Conservation (phyloP, 768 basidiomycete genomes). For the Russula lepida region DNA sequence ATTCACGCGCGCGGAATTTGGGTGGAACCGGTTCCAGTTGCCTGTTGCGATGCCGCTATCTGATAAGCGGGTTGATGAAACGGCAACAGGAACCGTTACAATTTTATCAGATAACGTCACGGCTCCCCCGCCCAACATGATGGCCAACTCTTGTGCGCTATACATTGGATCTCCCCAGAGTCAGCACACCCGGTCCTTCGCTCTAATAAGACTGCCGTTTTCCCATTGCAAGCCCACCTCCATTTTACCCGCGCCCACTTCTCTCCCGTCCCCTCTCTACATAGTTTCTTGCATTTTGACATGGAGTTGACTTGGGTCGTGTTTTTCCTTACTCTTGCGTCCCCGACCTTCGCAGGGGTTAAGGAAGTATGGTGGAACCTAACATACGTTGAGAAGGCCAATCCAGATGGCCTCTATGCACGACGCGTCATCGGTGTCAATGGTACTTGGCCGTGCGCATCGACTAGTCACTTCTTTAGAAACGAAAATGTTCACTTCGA, state of each 20-base stretch:
- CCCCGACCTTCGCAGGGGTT: constrained; percentile 50
- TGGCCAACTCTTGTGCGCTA: too few species aligned
- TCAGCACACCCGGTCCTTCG: neutral
- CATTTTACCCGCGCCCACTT: constrained; percentile 1
- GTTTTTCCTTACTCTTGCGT: constrained; percentile 28
- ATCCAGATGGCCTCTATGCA: constrained; percentile 74
- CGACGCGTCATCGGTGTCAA: constrained; percentile 85
- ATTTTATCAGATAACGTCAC: neutral
- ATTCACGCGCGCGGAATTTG: neutral
- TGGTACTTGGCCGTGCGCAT: constrained; percentile 83
- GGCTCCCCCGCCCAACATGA: too few species aligned
- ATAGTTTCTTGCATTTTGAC: neutral
- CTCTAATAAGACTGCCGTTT: neutral
- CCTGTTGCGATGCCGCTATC: neutral
- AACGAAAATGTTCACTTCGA: neutral
- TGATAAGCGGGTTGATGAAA: neutral
- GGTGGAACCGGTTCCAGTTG: too few species aligned
- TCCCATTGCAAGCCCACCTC: neutral
- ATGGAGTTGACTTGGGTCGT: constrained; percentile 19
- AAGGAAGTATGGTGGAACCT: constrained; percentile 87
- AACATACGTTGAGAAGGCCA: constrained; percentile 69
- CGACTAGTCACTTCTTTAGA: neutral
- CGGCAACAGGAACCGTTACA: neutral
- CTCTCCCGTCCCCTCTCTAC: neutral
- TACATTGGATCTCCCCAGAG: neutral